Evolutionary conservation across 2,329 filamentous ascomycete genomes (phyloP), one percentile per base, ranked within the genome.

Genomic region (Mollisia scopiformis): DNA sequence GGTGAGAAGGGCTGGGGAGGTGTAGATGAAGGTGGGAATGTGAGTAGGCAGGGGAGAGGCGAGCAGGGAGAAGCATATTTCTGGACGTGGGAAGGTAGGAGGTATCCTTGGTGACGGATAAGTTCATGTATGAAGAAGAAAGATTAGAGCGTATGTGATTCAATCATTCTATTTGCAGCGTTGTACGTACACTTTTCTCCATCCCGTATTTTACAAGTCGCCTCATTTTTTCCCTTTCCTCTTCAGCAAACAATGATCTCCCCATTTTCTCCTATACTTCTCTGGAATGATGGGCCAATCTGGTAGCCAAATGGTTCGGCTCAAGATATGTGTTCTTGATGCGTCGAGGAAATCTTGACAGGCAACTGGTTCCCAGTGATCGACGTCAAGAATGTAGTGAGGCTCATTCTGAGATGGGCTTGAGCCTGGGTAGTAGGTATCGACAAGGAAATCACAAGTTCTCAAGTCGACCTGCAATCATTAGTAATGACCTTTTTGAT

Each of bases 311-410:
- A 97, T 76, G 8, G 91, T 84, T 62, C 95, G 85, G 2, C 90
- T 90, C 5, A 97, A 65, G 11, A 91, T 76, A 46, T 88, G 83
- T 0, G 94, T 98, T 59, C 82, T 84, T 4, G 84, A 85, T 0
- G 90, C 84, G 74, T 99, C 95, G 13, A 99, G 80, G 74, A 98
- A 98, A 1, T 82, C 82, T 65, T 87, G 79, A 72, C 95, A 98
- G 57, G 85, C 81, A 19, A 97, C 78, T 47, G 83, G 77, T 55
- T 96, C 87, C 95, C 95, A 99, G 16, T 84, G 83, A n/a, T 87
- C 78, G 31, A 79, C 77, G 68, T 97, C 89, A 2, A 87, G 80
- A 19, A 92, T 80, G 71, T 95, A 96, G 69, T 93, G 86, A 1
- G 93, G 93, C 73, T 99, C 93, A 11, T 88, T 82, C 0, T 83